phyloP scores from a whole-genome alignment of 192 early-diverging fungal genomes.

The Entrophospora sp. region DNA sequence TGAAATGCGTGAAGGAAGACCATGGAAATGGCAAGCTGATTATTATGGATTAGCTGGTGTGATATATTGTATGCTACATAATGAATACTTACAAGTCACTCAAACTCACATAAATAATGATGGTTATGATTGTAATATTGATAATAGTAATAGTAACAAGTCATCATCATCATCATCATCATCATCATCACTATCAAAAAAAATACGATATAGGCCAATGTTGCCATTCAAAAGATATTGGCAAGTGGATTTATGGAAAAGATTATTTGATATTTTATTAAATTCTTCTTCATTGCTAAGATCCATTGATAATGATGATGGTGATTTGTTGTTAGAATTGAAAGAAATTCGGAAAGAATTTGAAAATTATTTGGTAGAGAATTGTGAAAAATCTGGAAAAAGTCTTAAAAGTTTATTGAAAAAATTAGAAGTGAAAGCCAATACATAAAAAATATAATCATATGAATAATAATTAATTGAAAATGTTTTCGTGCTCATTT shows the following conservation, averaged over 20 bases:
- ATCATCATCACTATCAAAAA: not conserved
- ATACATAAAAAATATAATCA: too few species aligned
- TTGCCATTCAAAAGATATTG: conserved; percentile 25
- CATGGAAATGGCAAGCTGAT: conserved; percentile 23
- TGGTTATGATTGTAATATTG: too few species aligned
- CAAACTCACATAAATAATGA: not conserved
- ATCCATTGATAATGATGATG: too few species aligned
- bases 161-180: not conserved
- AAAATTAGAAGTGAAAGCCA: conserved; percentile 8
- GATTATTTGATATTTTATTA: conserved; percentile 20
- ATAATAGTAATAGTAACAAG: too few species aligned
- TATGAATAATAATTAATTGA: too few species aligned
- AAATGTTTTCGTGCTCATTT: too few species aligned
- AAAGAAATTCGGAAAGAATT: conserved; percentile 4
- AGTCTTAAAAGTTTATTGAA: conserved; percentile 1
- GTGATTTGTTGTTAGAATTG: conserved; percentile 2
- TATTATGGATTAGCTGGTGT: conserved; percentile 26
- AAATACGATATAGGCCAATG: conserved; percentile 12
- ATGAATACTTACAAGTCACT: conserved; percentile 5
- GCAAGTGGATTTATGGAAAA: conserved; percentile 18
- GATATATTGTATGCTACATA: conserved; percentile 26
- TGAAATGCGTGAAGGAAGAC: conserved; percentile 10
- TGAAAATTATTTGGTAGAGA: conserved; percentile 2
- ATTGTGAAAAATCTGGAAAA: conserved; percentile 15
- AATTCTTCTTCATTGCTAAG: conserved; percentile 14